phyloP scores from a whole-genome alignment of 1,284 basidiomycete species.

The Ceratobasidium sp. region DNA sequence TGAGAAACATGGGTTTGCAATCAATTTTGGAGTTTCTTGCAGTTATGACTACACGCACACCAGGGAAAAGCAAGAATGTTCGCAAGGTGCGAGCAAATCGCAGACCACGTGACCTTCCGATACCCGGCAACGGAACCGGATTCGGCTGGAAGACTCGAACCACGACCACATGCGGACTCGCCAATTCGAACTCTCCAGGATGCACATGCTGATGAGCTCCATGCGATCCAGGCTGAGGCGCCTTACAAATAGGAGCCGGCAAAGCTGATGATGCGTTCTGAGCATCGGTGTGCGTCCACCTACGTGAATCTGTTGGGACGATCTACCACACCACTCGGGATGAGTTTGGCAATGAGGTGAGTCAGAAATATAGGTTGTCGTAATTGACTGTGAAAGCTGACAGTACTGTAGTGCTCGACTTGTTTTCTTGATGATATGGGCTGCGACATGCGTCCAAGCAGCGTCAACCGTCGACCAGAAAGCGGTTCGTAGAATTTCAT shows the following conservation, averaged over 20 bases:
- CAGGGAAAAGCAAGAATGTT: too few relatives aligned
- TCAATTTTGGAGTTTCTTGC: too few relatives aligned
- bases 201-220: conserved; percentile 44
- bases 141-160: conserved; percentile 1
- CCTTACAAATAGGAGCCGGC: conserved; percentile 31
- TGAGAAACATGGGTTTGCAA: too few relatives aligned
- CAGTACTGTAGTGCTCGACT: background rate
- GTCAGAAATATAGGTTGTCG: background rate
- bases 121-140: too few relatives aligned
- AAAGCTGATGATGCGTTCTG: background rate
- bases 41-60: too few relatives aligned
- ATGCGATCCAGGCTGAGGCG: conserved; percentile 20
- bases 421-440: conserved; percentile 24
- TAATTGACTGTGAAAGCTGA: background rate
- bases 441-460: conserved; percentile 39
- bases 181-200: conserved; percentile 11
- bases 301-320: conserved; percentile 9
- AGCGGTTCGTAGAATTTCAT: conserved; percentile 10
- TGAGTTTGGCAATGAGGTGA: conserved; percentile 24
- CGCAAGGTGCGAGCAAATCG: too few relatives aligned
- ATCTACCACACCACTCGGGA: background rate
- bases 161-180: conserved; percentile 39
- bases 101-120: background rate
- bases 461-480: conserved; percentile 8
- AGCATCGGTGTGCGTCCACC: background rate